These are phyloP conservation scores for Exidia glandulosa DNA, from an alignment of 768 basidiomycete genomes.

Conservation along the genomic window DNA sequence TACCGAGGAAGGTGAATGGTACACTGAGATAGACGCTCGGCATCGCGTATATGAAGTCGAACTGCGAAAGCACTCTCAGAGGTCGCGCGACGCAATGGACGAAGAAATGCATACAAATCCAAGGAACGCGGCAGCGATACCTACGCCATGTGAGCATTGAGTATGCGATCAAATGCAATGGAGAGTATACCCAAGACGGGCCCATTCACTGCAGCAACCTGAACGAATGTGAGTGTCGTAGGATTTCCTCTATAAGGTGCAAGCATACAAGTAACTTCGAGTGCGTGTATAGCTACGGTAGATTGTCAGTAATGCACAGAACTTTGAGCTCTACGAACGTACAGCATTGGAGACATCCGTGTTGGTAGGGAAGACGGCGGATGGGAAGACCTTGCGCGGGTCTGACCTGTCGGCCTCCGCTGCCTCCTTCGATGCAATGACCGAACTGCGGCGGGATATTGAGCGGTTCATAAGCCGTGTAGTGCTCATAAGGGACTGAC, in stretches of 20 bases:
- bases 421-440: too few species aligned
- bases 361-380: constrained; percentile 37
- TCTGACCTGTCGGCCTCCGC: neutral
- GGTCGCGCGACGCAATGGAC: too few species aligned
- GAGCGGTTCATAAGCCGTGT: neutral
- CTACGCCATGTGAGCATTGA: constrained; percentile 20
- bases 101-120: too few species aligned
- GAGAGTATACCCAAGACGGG: constrained; percentile 54
- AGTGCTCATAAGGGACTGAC: neutral
- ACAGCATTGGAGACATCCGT: constrained; percentile 59
- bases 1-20: constrained; percentile 59
- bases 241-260: neutral
- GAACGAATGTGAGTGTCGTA: constrained; percentile 17
- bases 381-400: constrained; percentile 37
- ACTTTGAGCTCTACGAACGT: constrained; percentile 11
- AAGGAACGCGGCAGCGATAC: constrained; percentile 62
- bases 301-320: neutral
- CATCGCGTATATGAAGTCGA: constrained; percentile 63
- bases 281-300: constrained; percentile 49
- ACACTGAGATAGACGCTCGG: constrained; percentile 50
- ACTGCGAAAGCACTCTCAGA: too few species aligned
- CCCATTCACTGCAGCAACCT: constrained; percentile 63
- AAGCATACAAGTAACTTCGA: constrained; percentile 26
- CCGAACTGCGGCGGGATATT: too few species aligned
- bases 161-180: constrained; percentile 1